Percentiles rank a stretch among this genome's conserved stretches.
Evolutionary conservation across 257 asterid genomes (phyloP).

Genomic region (Perilla frutescens): DNA sequence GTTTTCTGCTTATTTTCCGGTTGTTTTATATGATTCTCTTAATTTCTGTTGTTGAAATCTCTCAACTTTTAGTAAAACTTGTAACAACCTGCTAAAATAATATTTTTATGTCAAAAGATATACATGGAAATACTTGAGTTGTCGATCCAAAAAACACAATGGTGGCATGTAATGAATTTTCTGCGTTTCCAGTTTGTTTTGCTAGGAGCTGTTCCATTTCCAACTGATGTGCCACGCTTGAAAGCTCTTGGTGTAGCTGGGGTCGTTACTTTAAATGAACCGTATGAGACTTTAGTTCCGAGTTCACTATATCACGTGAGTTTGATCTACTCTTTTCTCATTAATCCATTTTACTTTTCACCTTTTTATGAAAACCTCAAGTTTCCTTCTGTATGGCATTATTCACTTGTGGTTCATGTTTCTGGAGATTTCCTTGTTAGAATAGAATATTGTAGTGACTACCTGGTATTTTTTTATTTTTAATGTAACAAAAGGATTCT

Average conservation of each 20-base stretch:
- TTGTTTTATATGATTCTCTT: slow-evolving; percentile 25
- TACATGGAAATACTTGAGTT: neutral
- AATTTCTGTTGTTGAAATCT: slow-evolving; percentile 18
- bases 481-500: neutral
- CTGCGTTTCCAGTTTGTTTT: slow-evolving; percentile 61
- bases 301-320: slow-evolving; percentile 75
- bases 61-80: slow-evolving; percentile 2
- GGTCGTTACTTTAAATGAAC: slow-evolving; percentile 88
- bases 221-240: slow-evolving; percentile 84
- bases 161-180: slow-evolving; percentile 18
- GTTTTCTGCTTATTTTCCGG: slow-evolving; percentile 22
- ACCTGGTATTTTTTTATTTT: neutral
- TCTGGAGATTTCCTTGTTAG: neutral
- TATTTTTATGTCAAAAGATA: neutral
- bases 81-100: neutral
- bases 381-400: slow-evolving; percentile 1
- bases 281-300: slow-evolving; percentile 88
- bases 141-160: neutral
- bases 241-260: slow-evolving; percentile 86
- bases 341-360: neutral
- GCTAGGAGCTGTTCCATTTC: slow-evolving; percentile 98
- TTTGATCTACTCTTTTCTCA: slow-evolving; percentile 14
- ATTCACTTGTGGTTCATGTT: neutral
- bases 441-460: neutral
- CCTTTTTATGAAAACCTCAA: neutral